Evolutionary conservation across 2,329 filamentous ascomycete species (phyloP).

Genomic region (Talaromyces sp.): DNA sequence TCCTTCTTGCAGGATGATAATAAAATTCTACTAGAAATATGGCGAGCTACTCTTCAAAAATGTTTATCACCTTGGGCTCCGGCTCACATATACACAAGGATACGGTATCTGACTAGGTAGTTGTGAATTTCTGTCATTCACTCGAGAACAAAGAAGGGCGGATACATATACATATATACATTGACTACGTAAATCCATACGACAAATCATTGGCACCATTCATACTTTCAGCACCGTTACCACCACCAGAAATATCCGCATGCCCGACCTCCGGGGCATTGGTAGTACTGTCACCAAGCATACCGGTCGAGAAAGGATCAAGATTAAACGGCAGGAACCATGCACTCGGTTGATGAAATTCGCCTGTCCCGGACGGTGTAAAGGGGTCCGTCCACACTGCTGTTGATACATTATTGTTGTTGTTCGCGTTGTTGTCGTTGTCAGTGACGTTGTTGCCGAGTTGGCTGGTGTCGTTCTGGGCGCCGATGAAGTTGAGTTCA

Average conservation of each 20-base stretch:
- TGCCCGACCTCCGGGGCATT: neutral
- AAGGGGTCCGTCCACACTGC: conserved; percentile 36
- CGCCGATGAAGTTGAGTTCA: conserved; percentile 18
- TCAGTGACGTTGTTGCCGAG: neutral
- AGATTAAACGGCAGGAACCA: conserved; percentile 96
- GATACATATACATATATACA: neutral
- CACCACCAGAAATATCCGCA: neutral
- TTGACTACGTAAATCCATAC: neutral
- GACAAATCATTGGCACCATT: neutral
- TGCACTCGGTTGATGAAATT: conserved; percentile 53
- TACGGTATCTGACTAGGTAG: no score
- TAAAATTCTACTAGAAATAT: neutral
- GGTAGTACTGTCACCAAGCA: conserved; percentile 9
- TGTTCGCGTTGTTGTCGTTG: neutral
- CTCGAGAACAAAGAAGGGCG: no score
- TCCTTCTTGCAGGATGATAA: neutral
- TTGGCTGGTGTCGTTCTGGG: neutral
- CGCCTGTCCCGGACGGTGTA: conserved; percentile 34
- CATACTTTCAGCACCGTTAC: neutral
- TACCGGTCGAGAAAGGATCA: conserved; percentile 52
- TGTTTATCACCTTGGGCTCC: no score
- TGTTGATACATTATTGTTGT: conserved; percentile 24
- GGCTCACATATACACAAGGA: no score
- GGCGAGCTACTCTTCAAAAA: no score
- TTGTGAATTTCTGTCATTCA: neutral